Evolutionary conservation across 176 grass and related monocot genomes (phyloP), one percentile per base, ranked within the genome.

Genomic region (Puya raimondii): DNA sequence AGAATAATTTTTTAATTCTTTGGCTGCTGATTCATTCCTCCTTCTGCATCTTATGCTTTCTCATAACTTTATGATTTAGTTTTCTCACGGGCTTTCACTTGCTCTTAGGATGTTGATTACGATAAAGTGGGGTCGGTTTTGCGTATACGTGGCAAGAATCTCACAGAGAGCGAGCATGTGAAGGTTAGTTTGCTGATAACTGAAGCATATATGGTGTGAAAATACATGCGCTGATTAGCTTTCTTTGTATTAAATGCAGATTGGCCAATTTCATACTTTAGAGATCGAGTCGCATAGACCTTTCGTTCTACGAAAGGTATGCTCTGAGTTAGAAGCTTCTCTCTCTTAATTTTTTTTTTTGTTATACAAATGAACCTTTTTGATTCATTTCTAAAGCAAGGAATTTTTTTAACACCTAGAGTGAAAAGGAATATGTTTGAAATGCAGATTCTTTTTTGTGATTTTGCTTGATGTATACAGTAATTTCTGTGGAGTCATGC

Each of bases 251-350:
- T 52, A 42, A 75, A 58, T 76, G 16, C 72, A 87, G 93, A 90
- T 97, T 67, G 93, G 93, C 1, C 93, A 97, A 72, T 97, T 90
- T 72, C 89, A 92, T 76, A 97, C 93, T 21, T 80, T 97, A 70
- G 86, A 92, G 74, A 81, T 97, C 81, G 89, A 97, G 84, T 70
- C 72, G 49, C 85, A 92, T 64, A 87, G 89, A 69, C 79, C 82
- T 70, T 91, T 97, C 80, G 75, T 79, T 64, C 76, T 97, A 81
- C 64, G 69, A 70, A 97, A 97, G 93, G 93, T 97, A 81, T 53
- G 50, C 2, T 49, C 33, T 67, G 21, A 76, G 48, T 53, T 50
- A 56, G 57, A 25, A 70, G 15, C 23, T 67, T 74, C 16, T 51
- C 64, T 53, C 15, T 78, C 8, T 69, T 42, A 11, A 26, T 2